A percentile compares a stretch with the other conserved stretches of the same genome.
Conservation (phyloP, 345 rosid species). For the Rubroshorea leprosula region DNA sequence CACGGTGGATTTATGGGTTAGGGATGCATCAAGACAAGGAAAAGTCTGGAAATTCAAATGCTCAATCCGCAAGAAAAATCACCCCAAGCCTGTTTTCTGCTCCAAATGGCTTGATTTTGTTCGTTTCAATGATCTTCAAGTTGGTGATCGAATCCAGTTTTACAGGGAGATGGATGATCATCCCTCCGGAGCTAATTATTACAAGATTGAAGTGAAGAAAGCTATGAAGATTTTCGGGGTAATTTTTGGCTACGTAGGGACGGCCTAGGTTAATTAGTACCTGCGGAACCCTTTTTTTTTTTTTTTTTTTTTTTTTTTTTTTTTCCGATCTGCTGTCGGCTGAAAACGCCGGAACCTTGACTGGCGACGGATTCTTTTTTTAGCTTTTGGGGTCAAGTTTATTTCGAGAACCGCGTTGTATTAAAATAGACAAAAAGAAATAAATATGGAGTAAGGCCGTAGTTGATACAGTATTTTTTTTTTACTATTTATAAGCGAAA, state of each 20-base stretch:
- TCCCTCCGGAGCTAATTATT: not conserved
- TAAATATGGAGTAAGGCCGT: too few relatives aligned
- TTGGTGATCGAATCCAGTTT: constrained; percentile 2
- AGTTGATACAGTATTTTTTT: too few relatives aligned
- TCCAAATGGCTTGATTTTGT: constrained; percentile 1
- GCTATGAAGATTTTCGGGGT: constrained; percentile 12
- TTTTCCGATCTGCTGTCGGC: too few relatives aligned
- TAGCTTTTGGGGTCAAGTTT: too few relatives aligned
- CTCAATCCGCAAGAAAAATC: not conserved
- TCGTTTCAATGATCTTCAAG: not conserved
- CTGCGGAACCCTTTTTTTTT: too few relatives aligned
- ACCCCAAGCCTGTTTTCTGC: constrained; percentile 2
- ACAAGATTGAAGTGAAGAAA: constrained; percentile 10
- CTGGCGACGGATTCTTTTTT: too few relatives aligned
- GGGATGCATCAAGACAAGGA: not conserved
- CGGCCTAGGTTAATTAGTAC: not conserved
- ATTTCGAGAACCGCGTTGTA: too few relatives aligned
- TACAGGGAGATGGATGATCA: constrained; percentile 5
- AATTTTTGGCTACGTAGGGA: not conserved
- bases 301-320: too few relatives aligned
- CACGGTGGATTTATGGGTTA: not conserved
- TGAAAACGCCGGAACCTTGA: too few relatives aligned
- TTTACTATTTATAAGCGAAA: too few relatives aligned
- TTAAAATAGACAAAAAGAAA: too few relatives aligned
- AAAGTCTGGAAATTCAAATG: not conserved